phyloP scores from a whole-genome alignment of 2,329 filamentous ascomycete genomes.

The Lecanicillium sp. region DNA sequence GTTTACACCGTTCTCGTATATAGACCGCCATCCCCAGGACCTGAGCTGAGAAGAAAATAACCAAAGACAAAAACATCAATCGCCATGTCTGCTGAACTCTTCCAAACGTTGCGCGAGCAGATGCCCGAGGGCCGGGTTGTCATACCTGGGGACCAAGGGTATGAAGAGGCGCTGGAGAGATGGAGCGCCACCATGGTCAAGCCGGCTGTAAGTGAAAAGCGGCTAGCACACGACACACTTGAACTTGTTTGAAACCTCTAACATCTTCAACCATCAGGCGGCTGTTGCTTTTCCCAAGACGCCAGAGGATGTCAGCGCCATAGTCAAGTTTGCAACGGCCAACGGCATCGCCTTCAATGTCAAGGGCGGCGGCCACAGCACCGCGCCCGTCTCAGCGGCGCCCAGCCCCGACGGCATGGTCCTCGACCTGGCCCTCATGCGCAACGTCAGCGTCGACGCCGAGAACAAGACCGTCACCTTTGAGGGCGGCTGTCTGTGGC shows the following conservation, averaged over 20 bases:
- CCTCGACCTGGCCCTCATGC: conserved; percentile 46
- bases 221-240: conserved; percentile 4
- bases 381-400: conserved; percentile 34
- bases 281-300: conserved; percentile 34
- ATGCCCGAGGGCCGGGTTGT: conserved; percentile 1
- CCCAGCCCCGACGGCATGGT: conserved; percentile 44
- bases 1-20: background rate
- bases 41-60: too few relatives aligned
- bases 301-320: conserved; percentile 29
- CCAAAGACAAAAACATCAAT: too few relatives aligned
- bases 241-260: background rate
- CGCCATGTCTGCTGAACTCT: too few relatives aligned
- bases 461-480: conserved; percentile 36
- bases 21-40: too few relatives aligned
- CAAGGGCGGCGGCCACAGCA: conserved; percentile 49
- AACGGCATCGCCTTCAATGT: conserved; percentile 42
- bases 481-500: conserved; percentile 45
- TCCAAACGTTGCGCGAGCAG: background rate
- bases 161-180: conserved; percentile 1
- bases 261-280: conserved; percentile 26
- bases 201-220: conserved; percentile 5
- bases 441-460: conserved; percentile 38
- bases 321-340: conserved; percentile 34
- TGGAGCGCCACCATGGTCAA: conserved; percentile 7
- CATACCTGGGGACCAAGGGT: conserved; percentile 4